These are phyloP conservation scores for Caulochytrium protostelioides DNA, from an alignment of 371 early-diverging fungal genomes.

Conservation along the genomic window DNA sequence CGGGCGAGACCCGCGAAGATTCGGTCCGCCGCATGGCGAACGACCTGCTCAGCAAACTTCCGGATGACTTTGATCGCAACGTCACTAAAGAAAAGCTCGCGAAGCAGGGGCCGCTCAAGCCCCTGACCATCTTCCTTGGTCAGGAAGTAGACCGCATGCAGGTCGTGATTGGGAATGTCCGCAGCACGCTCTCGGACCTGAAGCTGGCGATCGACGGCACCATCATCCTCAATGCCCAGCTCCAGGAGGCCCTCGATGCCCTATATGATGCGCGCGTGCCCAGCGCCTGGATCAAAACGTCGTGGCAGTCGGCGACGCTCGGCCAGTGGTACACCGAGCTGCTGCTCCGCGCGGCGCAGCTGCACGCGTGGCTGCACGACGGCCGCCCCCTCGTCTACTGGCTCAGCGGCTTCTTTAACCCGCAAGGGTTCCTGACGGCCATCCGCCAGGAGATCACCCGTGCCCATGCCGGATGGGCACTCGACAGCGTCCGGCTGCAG, in stretches of 20 bases:
- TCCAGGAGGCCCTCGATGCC: slow-evolving; percentile 32
- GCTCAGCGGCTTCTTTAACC: slow-evolving; percentile 35
- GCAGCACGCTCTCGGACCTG: slow-evolving; percentile 23
- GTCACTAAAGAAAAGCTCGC: slow-evolving; percentile 14
- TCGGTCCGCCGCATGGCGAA: slow-evolving; percentile 30
- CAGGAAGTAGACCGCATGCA: slow-evolving; percentile 40
- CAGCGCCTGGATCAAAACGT: slow-evolving; percentile 25
- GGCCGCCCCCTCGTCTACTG: slow-evolving; percentile 34
- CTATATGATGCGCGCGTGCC: slow-evolving; percentile 34
- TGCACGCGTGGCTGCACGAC: slow-evolving; percentile 30
- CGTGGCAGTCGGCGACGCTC: slow-evolving; percentile 27
- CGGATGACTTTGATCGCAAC: slow-evolving; percentile 33
- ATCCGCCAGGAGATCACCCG: slow-evolving; percentile 38
- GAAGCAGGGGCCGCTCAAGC: slow-evolving; percentile 31
- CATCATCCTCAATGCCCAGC: slow-evolving; percentile 22
- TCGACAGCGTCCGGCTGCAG: slow-evolving; percentile 30
- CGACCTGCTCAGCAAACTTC: slow-evolving; percentile 29
- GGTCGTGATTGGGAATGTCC: slow-evolving; percentile 20
- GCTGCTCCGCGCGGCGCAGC: slow-evolving; percentile 21
- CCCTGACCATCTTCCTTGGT: slow-evolving; percentile 34
- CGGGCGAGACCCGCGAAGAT: slow-evolving; percentile 35
- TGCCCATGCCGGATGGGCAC: slow-evolving; percentile 31
- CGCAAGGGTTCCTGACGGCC: slow-evolving; percentile 38
- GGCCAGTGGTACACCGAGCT: slow-evolving; percentile 36
- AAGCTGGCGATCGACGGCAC: slow-evolving; percentile 38